phyloP scores from a whole-genome alignment of 2,329 filamentous ascomycete genomes.

The Drechslerella stenobrocha region DNA sequence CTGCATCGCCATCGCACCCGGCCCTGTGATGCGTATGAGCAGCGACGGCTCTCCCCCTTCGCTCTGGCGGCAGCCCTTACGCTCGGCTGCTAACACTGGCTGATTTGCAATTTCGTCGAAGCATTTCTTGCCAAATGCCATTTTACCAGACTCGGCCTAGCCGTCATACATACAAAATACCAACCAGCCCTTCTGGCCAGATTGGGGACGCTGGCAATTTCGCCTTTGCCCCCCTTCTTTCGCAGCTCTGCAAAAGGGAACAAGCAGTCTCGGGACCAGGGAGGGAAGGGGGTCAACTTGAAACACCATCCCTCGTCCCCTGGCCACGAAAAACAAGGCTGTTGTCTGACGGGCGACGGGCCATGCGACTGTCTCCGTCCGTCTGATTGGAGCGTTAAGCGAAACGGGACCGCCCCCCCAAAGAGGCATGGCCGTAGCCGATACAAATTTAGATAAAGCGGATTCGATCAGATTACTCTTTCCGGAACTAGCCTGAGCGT shows the following conservation, averaged over 20 bases:
- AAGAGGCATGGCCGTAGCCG: constrained; percentile 30
- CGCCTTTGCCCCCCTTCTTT: constrained; percentile 23
- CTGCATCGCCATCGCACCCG: constrained; percentile 14
- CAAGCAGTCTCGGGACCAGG: no score
- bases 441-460: constrained; percentile 44
- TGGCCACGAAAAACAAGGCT: constrained; percentile 43
- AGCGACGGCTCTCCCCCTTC: constrained; percentile 19
- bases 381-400: constrained; percentile 48
- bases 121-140: constrained; percentile 12
- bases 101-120: constrained; percentile 11
- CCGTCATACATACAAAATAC: constrained; percentile 18
- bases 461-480: constrained; percentile 18
- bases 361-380: constrained; percentile 34
- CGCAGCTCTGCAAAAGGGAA: constrained; percentile 7
- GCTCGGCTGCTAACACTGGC: background rate
- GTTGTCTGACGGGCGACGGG: constrained; percentile 46
- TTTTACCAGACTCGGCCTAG: constrained; percentile 23
- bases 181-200: constrained; percentile 8
- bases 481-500: constrained; percentile 6
- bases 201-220: constrained; percentile 38
- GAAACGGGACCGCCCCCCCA: constrained; percentile 44
- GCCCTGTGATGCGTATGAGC: constrained; percentile 28
- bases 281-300: constrained; percentile 19
- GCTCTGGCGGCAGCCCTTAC: constrained; percentile 1
- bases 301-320: constrained; percentile 39